Conservation (phyloP, 2,329 filamentous ascomycete genomes). For the Onygenales sp. region DNA sequence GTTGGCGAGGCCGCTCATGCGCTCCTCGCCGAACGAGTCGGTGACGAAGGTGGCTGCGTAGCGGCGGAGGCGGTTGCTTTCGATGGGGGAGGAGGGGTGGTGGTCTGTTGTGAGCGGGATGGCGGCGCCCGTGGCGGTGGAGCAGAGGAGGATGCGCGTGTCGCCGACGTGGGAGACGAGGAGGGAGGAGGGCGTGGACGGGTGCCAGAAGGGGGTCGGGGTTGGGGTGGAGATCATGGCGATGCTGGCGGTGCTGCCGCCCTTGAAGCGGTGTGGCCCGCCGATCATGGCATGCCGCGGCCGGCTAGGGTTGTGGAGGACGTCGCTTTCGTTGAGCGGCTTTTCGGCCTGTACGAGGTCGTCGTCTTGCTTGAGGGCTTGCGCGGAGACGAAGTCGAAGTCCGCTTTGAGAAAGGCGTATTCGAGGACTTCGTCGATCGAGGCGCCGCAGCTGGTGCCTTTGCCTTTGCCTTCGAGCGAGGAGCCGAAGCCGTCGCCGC, state of each 20-base stretch:
- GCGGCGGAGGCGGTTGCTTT: conserved; percentile 72
- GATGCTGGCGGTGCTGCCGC: conserved; percentile 84
- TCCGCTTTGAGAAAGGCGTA: conserved; percentile 93
- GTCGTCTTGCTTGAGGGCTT: conserved; percentile 69
- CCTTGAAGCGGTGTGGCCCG: conserved; percentile 71
- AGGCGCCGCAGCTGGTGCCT: conserved; percentile 27
- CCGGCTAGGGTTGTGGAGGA: conserved; percentile 57
- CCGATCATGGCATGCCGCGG: conserved; percentile 50
- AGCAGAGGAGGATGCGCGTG: conserved; percentile 81
- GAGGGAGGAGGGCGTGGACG: conserved; percentile 71
- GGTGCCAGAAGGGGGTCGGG: conserved; percentile 90
- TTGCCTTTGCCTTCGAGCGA: conserved; percentile 11
- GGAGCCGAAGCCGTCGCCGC: conserved; percentile 15
- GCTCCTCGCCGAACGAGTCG: conserved; percentile 94
- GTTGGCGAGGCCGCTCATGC: conserved; percentile 87
- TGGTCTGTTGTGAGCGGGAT: conserved; percentile 82
- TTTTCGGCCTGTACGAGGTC: conserved; percentile 59
- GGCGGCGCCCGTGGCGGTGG: conserved; percentile 70
- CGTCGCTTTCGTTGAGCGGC: conserved; percentile 76
- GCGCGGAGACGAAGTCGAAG: conserved; percentile 84
- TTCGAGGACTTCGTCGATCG: conserved; percentile 54
- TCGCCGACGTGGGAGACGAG: conserved; percentile 88
- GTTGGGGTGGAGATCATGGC: conserved; percentile 88
- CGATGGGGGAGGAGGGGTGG: conserved; percentile 77
- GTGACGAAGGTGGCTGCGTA: conserved; percentile 83